Percentiles rank a stretch among this genome's conserved stretches.
These are phyloP conservation scores for Cicer yamashitae DNA, from an alignment of 306 rosid genomes.

Conservation along the genomic window DNA sequence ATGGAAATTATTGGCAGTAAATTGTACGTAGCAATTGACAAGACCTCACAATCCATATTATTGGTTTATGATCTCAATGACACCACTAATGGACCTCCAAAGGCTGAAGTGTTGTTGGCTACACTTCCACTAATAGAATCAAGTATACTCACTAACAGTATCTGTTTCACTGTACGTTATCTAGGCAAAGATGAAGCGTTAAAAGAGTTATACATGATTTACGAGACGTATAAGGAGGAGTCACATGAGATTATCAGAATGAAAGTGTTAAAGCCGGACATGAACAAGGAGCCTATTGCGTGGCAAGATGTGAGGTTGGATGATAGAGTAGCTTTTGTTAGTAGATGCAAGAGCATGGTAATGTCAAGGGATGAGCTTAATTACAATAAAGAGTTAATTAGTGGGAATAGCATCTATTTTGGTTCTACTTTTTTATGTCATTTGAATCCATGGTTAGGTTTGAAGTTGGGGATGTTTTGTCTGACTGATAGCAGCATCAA, in stretches of 20 bases:
- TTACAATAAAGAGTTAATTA: neutral
- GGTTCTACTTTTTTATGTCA: neutral
- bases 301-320: neutral
- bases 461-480: neutral
- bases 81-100: neutral
- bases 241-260: neutral
- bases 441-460: neutral
- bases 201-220: neutral
- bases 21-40: neutral
- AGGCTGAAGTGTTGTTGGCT: conserved; percentile 8
- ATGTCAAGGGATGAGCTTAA: neutral
- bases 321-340: neutral
- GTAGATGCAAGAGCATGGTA: neutral
- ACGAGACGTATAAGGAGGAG: no score
- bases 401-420: conserved; percentile 2
- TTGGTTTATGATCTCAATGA: conserved; percentile 11
- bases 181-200: neutral
- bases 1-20: neutral
- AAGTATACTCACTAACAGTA: neutral
- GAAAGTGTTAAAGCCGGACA: conserved; percentile 9
- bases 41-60: neutral
- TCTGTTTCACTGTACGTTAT: no score
- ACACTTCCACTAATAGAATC: neutral
- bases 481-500: neutral
- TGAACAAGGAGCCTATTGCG: neutral